Percentiles rank a stretch among this genome's conserved stretches.
Evolutionary conservation across 169 alveolate species (phyloP).

Genomic region (Ichthyophthirius multifiliis): DNA sequence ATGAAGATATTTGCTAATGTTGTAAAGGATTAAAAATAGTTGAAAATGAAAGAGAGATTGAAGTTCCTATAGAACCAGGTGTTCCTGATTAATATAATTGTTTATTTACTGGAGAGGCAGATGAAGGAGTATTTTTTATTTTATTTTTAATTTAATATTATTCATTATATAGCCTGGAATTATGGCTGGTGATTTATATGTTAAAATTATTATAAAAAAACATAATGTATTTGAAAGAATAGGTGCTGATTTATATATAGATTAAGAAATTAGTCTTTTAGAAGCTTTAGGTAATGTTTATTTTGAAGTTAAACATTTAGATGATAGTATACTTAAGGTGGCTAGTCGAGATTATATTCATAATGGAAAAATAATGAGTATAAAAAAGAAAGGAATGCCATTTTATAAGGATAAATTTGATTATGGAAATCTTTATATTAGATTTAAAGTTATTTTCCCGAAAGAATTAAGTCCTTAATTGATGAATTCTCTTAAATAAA

Average conservation of each 20-base stretch:
- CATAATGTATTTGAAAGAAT: conserved; percentile 71
- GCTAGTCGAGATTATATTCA: conserved; percentile 72
- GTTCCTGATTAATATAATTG: conserved; percentile 52
- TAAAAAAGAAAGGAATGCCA: conserved; percentile 84
- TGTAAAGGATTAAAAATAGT: conserved; percentile 60
- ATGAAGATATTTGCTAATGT: conserved; percentile 49
- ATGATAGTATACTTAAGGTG: conserved; percentile 65
- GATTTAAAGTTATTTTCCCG: conserved; percentile 80
- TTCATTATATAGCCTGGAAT: conserved; percentile 55
- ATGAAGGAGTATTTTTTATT: neutral
- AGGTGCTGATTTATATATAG: conserved; percentile 79
- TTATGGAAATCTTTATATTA: conserved; percentile 74
- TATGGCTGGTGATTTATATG: conserved; percentile 78
- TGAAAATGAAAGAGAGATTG: conserved; percentile 55
- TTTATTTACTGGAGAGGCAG: conserved; percentile 33
- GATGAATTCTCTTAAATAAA: no score
- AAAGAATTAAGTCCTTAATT: no score
- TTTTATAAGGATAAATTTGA: conserved; percentile 59
- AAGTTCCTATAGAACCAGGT: conserved; percentile 73
- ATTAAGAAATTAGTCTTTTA: conserved; percentile 56
- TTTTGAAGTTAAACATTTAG: conserved; percentile 62
- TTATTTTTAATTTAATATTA: neutral
- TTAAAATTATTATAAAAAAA: conserved; percentile 39
- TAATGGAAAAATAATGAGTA: conserved; percentile 43
- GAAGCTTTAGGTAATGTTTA: conserved; percentile 81